A percentile compares a stretch with the other conserved stretches of the same genome.
phyloP scores from a whole-genome alignment of 306 rosid genomes.

The Argentina anserina region DNA sequence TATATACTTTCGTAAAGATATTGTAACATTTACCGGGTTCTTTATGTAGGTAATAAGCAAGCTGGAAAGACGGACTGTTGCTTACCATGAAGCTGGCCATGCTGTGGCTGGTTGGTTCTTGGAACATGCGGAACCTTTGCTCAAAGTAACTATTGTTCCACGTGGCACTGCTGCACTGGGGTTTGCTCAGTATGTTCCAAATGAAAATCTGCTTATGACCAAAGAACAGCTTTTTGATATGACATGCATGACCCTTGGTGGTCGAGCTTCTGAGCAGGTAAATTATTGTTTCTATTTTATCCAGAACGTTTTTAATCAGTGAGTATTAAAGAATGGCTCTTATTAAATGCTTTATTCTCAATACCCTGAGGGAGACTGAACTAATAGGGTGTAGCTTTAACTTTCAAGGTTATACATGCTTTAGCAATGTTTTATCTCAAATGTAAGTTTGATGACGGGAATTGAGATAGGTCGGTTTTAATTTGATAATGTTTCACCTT shows the following conservation, averaged over 20 bases:
- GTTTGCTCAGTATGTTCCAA: constrained; percentile 92
- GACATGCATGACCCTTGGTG: constrained; percentile 97
- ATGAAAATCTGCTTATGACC: constrained; percentile 87
- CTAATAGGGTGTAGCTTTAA: background rate
- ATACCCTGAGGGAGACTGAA: background rate
- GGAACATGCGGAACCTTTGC: constrained; percentile 75
- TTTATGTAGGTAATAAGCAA: constrained; percentile 76
- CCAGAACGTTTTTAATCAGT: background rate
- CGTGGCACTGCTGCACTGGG: constrained; percentile 96
- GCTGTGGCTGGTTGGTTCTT: constrained; percentile 96
- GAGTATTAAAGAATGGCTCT: background rate
- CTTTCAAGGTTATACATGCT: background rate
- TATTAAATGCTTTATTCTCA: background rate
- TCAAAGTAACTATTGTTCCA: constrained; percentile 91
- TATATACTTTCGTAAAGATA: background rate
- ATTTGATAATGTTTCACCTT: background rate
- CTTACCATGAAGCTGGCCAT: constrained; percentile 96
- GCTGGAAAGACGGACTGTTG: constrained; percentile 86
- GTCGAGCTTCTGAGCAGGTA: constrained; percentile 98
- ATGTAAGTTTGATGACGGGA: background rate
- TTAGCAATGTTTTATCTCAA: background rate
- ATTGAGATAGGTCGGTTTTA: background rate
- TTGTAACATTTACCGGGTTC: constrained; percentile 11
- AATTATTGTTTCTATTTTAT: background rate
- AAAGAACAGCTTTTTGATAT: constrained; percentile 89